Conservation (phyloP, 306 rosid species). For the Medicago arabica region DNA sequence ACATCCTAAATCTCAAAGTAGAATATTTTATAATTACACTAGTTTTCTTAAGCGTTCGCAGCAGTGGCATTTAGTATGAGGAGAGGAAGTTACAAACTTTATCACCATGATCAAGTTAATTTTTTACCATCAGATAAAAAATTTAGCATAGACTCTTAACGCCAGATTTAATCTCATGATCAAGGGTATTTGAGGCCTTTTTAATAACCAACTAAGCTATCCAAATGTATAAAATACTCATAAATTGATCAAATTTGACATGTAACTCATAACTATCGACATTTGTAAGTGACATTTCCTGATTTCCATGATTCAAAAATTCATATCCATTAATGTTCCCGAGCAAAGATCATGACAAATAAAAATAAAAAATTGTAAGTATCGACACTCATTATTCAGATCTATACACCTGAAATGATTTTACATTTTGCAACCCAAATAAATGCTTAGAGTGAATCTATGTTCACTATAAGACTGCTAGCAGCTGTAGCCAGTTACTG, state of each 20-base stretch:
- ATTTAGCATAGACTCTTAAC: no score
- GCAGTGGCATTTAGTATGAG: no score
- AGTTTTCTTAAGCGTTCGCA: no score
- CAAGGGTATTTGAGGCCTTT: no score
- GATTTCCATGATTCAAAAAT: constrained; percentile 47
- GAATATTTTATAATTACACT: no score
- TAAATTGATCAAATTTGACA: constrained; percentile 58
- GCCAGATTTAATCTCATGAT: no score
- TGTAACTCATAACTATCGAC: neutral
- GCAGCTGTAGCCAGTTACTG: constrained; percentile 55
- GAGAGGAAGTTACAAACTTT: no score
- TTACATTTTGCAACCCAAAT: constrained; percentile 39
- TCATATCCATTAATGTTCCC: constrained; percentile 39
- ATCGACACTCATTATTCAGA: constrained; percentile 47
- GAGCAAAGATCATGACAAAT: constrained; percentile 37
- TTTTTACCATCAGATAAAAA: no score
- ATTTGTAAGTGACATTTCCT: constrained; percentile 30
- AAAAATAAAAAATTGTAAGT: constrained; percentile 21
- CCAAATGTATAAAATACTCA: constrained; percentile 2
- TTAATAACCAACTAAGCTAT: no score
- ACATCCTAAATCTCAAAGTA: neutral
- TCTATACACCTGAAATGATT: constrained; percentile 45
- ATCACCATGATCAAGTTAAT: no score
- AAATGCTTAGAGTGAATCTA: constrained; percentile 42
- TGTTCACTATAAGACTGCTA: constrained; percentile 40